A percentile compares a stretch with the other conserved stretches of the same genome.
Evolutionary conservation across 2,329 filamentous ascomycete species (phyloP).

Genomic region (Thermochaetoides dissita): DNA sequence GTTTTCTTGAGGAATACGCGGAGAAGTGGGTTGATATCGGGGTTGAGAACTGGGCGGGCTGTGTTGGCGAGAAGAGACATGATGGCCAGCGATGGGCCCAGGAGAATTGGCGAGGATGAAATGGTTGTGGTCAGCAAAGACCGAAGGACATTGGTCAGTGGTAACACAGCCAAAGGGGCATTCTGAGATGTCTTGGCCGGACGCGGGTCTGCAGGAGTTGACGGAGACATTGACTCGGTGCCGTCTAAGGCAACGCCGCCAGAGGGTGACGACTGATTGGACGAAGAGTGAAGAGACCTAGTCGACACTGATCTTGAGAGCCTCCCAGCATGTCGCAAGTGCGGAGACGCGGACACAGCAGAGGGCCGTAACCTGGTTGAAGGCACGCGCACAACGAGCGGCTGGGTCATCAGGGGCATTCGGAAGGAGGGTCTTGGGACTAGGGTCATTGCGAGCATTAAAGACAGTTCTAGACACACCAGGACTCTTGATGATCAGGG

Average conservation of each 20-base stretch:
- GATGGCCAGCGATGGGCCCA: slow-evolving; percentile 53
- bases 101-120: slow-evolving; percentile 55
- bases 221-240: not conserved
- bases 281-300: slow-evolving; percentile 18
- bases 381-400: too few species aligned
- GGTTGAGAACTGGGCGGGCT: slow-evolving; percentile 50
- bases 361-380: too few species aligned
- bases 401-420: too few species aligned
- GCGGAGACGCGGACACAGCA: too few species aligned
- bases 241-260: slow-evolving; percentile 9
- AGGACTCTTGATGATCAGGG: too few species aligned
- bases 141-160: slow-evolving; percentile 51
- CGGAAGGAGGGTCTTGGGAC: too few species aligned
- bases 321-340: not conserved
- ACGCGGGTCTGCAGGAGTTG: too few species aligned
- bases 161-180: slow-evolving; percentile 48
- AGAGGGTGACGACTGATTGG: slow-evolving; percentile 13
- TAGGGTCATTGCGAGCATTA: too few species aligned
- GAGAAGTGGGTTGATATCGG: slow-evolving; percentile 62
- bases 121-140: slow-evolving; percentile 56
- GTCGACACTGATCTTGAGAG: slow-evolving; percentile 8
- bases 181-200: slow-evolving; percentile 11
- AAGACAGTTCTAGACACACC: too few species aligned
- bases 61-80: slow-evolving; percentile 60
- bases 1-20: slow-evolving; percentile 61